Evolutionary conservation across 352 stramenopile genomes (phyloP).

Genomic region (Globisporangium acanthophoron): DNA sequence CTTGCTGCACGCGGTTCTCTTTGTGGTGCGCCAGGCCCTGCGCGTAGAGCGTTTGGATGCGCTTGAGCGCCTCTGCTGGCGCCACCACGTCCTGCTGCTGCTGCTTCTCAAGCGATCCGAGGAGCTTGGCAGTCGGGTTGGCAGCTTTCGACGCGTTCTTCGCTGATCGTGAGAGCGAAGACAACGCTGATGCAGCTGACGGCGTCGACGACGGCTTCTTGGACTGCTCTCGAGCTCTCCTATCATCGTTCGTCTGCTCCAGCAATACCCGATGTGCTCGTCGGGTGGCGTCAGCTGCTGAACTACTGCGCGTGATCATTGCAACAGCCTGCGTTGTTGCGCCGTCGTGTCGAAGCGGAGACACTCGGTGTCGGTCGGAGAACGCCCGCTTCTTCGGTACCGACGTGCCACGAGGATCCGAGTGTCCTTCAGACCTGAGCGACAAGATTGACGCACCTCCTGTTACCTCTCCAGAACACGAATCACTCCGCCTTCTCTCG

Average conservation of each 20-base stretch:
- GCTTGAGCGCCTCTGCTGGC: conserved; percentile 17
- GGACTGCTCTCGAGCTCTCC: background rate
- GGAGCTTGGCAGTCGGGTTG: background rate
- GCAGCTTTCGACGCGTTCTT: background rate
- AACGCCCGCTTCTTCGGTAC: background rate
- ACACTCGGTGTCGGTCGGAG: background rate
- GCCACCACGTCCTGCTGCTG: background rate
- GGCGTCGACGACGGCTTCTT: background rate
- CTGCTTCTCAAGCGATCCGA: background rate
- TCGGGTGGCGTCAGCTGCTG: background rate
- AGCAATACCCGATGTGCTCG: background rate
- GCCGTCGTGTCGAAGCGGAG: background rate
- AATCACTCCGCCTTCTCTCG: background rate
- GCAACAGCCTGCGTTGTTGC: background rate
- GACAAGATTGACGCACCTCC: background rate
- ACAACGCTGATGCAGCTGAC: background rate
- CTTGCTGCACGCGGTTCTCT: conserved; percentile 34
- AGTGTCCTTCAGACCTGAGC: background rate
- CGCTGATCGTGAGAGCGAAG: no score
- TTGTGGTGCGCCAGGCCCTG: conserved; percentile 57
- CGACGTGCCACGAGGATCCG: background rate
- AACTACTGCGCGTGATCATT: background rate
- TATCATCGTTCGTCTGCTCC: background rate
- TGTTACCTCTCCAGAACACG: background rate
- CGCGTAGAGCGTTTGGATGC: conserved; percentile 51